These are phyloP conservation scores for Plasmodium relictum DNA, from an alignment of 169 alveolate species.

Conservation along the genomic window DNA sequence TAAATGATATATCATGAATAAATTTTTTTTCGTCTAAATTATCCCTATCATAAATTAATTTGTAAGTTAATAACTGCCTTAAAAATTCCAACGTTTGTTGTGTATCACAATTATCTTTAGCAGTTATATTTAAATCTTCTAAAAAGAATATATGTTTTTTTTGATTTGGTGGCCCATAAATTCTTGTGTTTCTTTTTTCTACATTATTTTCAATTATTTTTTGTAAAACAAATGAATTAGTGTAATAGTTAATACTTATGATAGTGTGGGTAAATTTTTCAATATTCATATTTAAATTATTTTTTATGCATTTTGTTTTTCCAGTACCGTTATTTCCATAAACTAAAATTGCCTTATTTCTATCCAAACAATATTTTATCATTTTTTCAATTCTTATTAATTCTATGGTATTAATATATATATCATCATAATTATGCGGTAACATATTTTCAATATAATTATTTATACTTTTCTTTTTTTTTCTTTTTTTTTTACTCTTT, in stretches of 20 bases:
- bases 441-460: conserved; percentile 71
- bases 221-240: conserved; percentile 87
- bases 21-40: conserved; percentile 93
- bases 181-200: conserved; percentile 93
- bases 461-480: conserved; percentile 24
- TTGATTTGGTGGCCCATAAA: conserved; percentile 95
- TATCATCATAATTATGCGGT: conserved; percentile 66
- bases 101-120: conserved; percentile 95
- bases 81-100: conserved; percentile 93
- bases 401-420: conserved; percentile 71
- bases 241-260: conserved; percentile 66
- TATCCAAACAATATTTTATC: conserved; percentile 61
- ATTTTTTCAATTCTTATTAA: conserved; percentile 62
- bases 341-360: conserved; percentile 56
- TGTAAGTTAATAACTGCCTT: conserved; percentile 92
- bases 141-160: conserved; percentile 93
- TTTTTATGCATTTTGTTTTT: conserved; percentile 69
- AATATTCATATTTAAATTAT: conserved; percentile 73
- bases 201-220: conserved; percentile 88
- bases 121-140: conserved; percentile 97
- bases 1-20: conserved; percentile 93
- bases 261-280: conserved; percentile 73
- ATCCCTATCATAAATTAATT: conserved; percentile 91
- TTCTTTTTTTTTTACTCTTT: conserved; percentile 9
- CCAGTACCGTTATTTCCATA: conserved; percentile 76